These are phyloP conservation scores for Pestalotiopsis sp. DNA, from an alignment of 2,329 filamentous ascomycete species.

Conservation along the genomic window DNA sequence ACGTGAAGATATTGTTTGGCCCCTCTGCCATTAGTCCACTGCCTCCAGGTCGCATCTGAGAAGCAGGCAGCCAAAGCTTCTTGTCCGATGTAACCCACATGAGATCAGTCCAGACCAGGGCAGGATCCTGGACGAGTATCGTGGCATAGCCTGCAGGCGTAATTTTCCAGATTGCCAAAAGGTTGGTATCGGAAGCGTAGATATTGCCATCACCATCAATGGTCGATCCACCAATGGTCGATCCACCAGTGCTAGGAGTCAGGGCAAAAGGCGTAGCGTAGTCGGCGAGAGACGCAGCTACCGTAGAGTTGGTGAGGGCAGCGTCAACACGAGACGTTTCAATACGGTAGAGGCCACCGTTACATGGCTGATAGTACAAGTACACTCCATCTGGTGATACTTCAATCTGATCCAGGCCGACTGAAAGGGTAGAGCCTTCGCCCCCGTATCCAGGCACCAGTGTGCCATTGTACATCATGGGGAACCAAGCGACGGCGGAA, in stretches of 20 bases:
- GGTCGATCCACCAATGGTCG: not conserved
- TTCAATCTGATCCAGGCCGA: not conserved
- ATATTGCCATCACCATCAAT: conserved; percentile 3
- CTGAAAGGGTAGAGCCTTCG: not conserved
- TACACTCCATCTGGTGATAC: not conserved
- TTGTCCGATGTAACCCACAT: conserved; percentile 1
- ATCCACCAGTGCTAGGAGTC: not conserved
- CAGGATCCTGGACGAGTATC: not conserved
- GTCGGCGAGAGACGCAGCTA: not conserved
- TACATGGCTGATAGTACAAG: not conserved
- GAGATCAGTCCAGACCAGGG: conserved; percentile 3
- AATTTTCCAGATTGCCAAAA: not conserved
- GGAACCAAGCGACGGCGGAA: not conserved
- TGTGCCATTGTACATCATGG: conserved; percentile 5
- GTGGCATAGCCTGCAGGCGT: not conserved
- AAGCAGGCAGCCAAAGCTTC: conserved; percentile 1
- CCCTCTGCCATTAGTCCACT: not conserved
- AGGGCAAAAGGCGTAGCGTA: not conserved
- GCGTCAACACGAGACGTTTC: not conserved
- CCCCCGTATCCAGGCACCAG: not conserved
- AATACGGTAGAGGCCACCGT: not conserved
- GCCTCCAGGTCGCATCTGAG: not conserved
- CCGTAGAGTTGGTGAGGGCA: not conserved
- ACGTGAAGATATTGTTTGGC: not conserved
- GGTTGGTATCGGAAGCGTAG: not conserved